A percentile compares a stretch with the other conserved stretches of the same genome.
Conservation (phyloP, 1,284 basidiomycete species). For the Kwoniella shivajii region DNA sequence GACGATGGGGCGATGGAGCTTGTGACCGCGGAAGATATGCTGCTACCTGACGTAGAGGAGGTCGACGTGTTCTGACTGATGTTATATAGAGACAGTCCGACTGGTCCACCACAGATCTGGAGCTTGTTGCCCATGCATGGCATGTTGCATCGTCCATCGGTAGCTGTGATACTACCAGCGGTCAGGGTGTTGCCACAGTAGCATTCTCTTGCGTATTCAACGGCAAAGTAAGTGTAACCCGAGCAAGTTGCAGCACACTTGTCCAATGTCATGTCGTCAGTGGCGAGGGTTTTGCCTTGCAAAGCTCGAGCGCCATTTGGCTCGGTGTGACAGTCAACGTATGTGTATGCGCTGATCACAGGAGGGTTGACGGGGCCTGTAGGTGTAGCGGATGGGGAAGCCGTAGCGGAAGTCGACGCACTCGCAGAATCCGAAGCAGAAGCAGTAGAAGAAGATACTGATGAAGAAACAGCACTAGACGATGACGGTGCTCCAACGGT, state of each 20-base stretch:
- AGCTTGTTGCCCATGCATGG: constrained; percentile 31
- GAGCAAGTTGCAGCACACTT: constrained; percentile 24
- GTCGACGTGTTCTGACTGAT: too few relatives aligned
- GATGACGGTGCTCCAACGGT: too few relatives aligned
- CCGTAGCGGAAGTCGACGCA: constrained; percentile 1
- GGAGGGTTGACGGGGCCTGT: not conserved
- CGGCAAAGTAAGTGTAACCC: constrained; percentile 27
- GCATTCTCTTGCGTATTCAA: constrained; percentile 25
- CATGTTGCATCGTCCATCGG: constrained; percentile 28
- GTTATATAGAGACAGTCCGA: constrained; percentile 23
- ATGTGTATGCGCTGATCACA: constrained; percentile 5
- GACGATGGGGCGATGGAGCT: constrained; percentile 16
- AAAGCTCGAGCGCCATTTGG: constrained; percentile 28
- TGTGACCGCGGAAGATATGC: too few relatives aligned
- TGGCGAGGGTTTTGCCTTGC: constrained; percentile 21
- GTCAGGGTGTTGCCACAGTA: constrained; percentile 27
- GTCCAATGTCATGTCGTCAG: constrained; percentile 31
- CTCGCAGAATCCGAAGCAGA: constrained; percentile 3
- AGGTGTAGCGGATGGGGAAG: constrained; percentile 8
- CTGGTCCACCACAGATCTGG: constrained; percentile 43
- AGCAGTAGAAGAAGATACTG: constrained; percentile 1
- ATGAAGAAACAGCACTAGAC: constrained; percentile 9
- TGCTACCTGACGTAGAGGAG: too few relatives aligned
- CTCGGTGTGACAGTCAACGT: constrained; percentile 30
- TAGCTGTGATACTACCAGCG: constrained; percentile 10